These are phyloP conservation scores for Liriodendron chinense DNA, from an alignment of 164 flowering plant genomes.

Conservation along the genomic window DNA sequence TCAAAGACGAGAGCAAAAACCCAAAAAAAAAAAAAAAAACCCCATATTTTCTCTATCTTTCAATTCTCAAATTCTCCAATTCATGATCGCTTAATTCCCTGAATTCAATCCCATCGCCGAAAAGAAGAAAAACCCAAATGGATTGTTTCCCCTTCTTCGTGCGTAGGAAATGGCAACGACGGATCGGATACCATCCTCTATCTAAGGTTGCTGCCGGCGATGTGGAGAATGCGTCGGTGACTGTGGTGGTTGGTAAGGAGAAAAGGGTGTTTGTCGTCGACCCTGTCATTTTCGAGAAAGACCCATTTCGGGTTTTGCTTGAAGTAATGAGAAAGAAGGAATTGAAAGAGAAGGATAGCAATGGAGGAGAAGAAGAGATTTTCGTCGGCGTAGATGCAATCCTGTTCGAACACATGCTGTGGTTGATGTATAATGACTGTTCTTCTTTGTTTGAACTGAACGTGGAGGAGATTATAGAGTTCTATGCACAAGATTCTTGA, in stretches of 20 bases:
- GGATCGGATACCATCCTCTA: conserved; percentile 8
- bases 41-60: too few relatives aligned
- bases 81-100: too few relatives aligned
- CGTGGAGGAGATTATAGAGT: conserved; percentile 72
- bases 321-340: conserved; percentile 28
- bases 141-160: conserved; percentile 11
- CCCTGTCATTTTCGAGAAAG: conserved; percentile 61
- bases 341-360: not conserved
- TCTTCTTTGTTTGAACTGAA: conserved; percentile 68
- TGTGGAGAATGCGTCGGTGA: conserved; percentile 35
- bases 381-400: conserved; percentile 76
- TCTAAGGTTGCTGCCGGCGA: conserved; percentile 8
- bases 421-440: conserved; percentile 80
- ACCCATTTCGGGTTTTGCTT: conserved; percentile 59
- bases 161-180: conserved; percentile 6
- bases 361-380: conserved; percentile 9
- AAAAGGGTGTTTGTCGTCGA: conserved; percentile 74
- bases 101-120: too few relatives aligned
- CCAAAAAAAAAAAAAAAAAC: not conserved
- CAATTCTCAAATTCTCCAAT: too few relatives aligned
- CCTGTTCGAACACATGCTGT: conserved; percentile 85
- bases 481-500: conserved; percentile 67
- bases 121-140: conserved; percentile 3
- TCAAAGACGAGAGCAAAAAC: not conserved
- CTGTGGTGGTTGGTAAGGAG: conserved; percentile 77